These are phyloP conservation scores for Herpetospermum pedunculosum DNA, from an alignment of 306 rosid species.

Conservation along the genomic window DNA sequence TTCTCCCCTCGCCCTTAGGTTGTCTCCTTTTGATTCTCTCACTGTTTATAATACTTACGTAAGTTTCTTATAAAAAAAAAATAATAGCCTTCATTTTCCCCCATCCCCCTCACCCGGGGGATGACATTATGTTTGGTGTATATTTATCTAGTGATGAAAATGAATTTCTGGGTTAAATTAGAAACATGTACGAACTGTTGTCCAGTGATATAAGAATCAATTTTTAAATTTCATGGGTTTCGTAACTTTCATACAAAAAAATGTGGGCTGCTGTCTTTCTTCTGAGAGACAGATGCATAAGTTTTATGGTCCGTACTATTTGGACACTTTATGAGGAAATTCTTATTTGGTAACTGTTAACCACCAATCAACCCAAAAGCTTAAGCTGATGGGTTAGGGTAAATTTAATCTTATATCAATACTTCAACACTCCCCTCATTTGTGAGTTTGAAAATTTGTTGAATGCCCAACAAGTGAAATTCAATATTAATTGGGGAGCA, in stretches of 20 bases:
- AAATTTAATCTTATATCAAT: too few relatives aligned
- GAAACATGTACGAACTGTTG: neutral
- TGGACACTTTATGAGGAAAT: neutral
- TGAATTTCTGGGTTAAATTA: neutral
- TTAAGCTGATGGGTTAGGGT: too few relatives aligned
- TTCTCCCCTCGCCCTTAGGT: too few relatives aligned
- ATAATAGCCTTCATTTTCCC: neutral
- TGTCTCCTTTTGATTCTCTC: too few relatives aligned
- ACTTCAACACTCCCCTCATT: too few relatives aligned
- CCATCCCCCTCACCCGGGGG: neutral
- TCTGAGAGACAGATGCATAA: neutral
- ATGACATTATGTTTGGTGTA: neutral
- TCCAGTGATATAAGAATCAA: neutral
- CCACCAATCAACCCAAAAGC: too few relatives aligned
- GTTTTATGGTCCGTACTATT: neutral
- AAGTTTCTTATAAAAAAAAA: too few relatives aligned
- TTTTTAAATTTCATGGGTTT: neutral
- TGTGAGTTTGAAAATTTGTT: too few relatives aligned
- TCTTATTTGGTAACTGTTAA: too few relatives aligned
- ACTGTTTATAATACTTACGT: too few relatives aligned
- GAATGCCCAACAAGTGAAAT: too few relatives aligned
- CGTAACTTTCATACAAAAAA: neutral
- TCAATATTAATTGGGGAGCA: too few relatives aligned
- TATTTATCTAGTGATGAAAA: neutral
- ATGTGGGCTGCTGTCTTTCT: neutral